These are phyloP conservation scores for Scenedesmus sp. DNA, from an alignment of 163 green algal genomes.

Conservation along the genomic window DNA sequence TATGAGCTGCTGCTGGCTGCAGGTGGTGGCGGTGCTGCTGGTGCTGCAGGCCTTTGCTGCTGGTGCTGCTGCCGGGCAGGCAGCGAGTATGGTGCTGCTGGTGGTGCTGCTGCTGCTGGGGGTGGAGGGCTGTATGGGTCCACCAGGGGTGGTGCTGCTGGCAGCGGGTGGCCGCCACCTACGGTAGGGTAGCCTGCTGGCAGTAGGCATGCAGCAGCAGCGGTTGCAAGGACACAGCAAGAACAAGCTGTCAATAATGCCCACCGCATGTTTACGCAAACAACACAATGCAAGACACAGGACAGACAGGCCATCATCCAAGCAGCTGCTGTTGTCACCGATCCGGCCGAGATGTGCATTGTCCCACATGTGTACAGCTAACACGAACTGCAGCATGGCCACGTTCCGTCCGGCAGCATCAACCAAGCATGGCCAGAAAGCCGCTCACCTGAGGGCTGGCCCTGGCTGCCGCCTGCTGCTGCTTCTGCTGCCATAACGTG, in stretches of 20 bases:
- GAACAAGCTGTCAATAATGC: neutral
- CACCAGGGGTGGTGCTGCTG: constrained; percentile 25
- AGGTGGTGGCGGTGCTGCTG: neutral
- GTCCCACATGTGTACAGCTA: too few relatives aligned
- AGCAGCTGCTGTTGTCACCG: too few relatives aligned
- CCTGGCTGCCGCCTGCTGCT: neutral
- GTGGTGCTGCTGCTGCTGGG: constrained; percentile 9
- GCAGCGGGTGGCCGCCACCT: neutral
- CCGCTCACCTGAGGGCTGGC: neutral
- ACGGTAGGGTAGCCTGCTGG: neutral
- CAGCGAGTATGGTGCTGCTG: neutral
- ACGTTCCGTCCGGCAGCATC: too few relatives aligned
- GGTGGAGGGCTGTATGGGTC: neutral
- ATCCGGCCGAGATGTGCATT: too few relatives aligned
- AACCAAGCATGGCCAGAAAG: neutral
- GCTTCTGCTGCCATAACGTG: constrained; percentile 19
- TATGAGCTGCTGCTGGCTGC: neutral
- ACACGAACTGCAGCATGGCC: too few relatives aligned
- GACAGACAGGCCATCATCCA: neutral
- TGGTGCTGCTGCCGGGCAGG: neutral
- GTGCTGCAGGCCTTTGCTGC: neutral
- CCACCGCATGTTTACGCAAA: too few relatives aligned
- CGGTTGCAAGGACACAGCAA: neutral
- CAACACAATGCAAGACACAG: neutral
- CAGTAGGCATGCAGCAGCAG: neutral